Evolutionary conservation across 345 rosid genomes (phyloP).

Genomic region (Streptanthus diversifolius): DNA sequence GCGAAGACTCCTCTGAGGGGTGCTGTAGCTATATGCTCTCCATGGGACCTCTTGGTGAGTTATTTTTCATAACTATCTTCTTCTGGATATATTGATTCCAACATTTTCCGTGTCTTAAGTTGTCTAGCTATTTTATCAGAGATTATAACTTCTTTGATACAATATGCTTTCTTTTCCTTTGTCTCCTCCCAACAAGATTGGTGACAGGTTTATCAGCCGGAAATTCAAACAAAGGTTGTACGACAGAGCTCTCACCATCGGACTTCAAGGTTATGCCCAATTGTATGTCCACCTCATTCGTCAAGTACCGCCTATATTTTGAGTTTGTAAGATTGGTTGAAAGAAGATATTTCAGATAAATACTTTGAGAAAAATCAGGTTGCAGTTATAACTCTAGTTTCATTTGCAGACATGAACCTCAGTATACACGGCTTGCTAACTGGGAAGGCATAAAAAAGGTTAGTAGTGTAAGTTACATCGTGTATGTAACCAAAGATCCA

Average conservation of each 20-base stretch:
- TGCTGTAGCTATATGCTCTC: conserved; percentile 79
- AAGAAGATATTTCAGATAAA: neutral
- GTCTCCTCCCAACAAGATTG: conserved; percentile 49
- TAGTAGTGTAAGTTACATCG: no score
- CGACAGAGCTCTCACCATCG: conserved; percentile 79
- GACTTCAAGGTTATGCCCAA: conserved; percentile 90
- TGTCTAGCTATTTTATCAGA: neutral
- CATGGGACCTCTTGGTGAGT: conserved; percentile 96
- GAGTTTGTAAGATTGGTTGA: conserved; percentile 11
- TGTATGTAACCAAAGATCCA: neutral
- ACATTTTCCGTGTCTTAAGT: neutral
- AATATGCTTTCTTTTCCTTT: neutral
- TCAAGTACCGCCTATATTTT: conserved; percentile 10
- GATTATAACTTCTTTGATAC: neutral
- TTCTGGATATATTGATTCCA: neutral
- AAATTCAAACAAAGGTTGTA: conserved; percentile 65
- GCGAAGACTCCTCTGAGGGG: conserved; percentile 68
- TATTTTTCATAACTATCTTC: neutral
- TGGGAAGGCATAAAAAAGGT: conserved; percentile 97
- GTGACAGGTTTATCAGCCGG: conserved; percentile 78
- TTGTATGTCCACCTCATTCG: conserved; percentile 44
- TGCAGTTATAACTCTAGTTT: conserved; percentile 21
- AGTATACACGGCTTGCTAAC: conserved; percentile 78
- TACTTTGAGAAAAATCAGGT: neutral
- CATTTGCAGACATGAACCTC: conserved; percentile 78